Evolutionary conservation across 1,139 yeast genomes (phyloP), one percentile per base, ranked within the genome.

Genomic region (Ogataea hybrid): DNA sequence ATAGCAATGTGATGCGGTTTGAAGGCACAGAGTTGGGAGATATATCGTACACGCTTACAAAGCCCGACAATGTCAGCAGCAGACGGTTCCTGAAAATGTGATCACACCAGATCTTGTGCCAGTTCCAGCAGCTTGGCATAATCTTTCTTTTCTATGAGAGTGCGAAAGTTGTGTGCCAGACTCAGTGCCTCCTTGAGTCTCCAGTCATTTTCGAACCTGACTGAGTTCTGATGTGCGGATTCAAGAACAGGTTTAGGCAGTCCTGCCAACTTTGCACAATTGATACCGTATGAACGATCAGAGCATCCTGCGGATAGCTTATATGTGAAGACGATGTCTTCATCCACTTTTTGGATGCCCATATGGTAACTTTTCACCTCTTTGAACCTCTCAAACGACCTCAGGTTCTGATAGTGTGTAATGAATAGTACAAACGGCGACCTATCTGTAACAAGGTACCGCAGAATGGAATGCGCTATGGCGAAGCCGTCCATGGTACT

Each of bases 401-500:
- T 77, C 23, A 89, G 67, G 15, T 79, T 74, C n/a, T 94, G 92
- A 60, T 82, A 90, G 63, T 90, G 97, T 0, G 97, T 90, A 21
- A 90, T 87, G 62, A 89, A 90, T 17, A 90, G 62, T 0, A 85
- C 74, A 33, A 85, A 64, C 0, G 92, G 83, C 31, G 71, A 60
- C 5, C 61, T 53, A 12, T 45, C 66, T 0, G 65, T 54, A 15
- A 81, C 64, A 41, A 89, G 72, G 53, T 85, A 81, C 44, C 77
- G 72, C 44, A 92, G 65, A 2, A 92, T 82, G 0, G 95, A 71
- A 57, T 81, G 77, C 0, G 97, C 97, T 27, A 92, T 80, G 0
- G 95, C 80, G 28, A 84, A 83, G 0, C 98, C 98, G 64, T 92
- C 98, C 44, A 71, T 70, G 0, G 97, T 89, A 0, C 96, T 84